A percentile compares a stretch with the other conserved stretches of the same genome.
Conservation (phyloP, 345 rosid genomes). For the Toxicodendron radicans region DNA sequence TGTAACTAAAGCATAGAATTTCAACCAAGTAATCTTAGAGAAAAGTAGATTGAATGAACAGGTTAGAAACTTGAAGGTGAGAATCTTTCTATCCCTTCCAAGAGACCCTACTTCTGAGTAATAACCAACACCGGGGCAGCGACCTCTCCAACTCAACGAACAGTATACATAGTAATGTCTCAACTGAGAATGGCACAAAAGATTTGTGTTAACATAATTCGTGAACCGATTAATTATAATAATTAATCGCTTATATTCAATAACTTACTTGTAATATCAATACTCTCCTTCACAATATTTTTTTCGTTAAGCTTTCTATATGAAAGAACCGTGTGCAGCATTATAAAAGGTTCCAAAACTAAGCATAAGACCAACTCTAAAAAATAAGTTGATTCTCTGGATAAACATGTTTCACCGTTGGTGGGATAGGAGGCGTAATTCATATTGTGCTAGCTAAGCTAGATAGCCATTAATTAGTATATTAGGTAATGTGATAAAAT, state of each 20-base stretch:
- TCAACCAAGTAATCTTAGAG: too few relatives aligned
- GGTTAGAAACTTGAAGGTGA: neutral
- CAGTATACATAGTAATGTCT: neutral
- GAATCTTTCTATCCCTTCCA: neutral
- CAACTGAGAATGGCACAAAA: too few relatives aligned
- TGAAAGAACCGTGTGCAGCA: too few relatives aligned
- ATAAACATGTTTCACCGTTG: too few relatives aligned
- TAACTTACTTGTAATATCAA: too few relatives aligned
- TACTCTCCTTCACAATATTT: neutral
- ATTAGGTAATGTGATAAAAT: neutral
- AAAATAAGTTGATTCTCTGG: neutral
- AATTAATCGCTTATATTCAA: too few relatives aligned
- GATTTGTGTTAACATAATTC: too few relatives aligned
- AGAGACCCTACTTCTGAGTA: too few relatives aligned
- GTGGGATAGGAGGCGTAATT: neutral
- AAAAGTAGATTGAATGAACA: too few relatives aligned
- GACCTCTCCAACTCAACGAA: neutral
- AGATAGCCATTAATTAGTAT: conserved; percentile 8
- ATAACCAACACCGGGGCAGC: neutral
- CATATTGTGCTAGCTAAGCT: neutral
- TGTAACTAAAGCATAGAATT: too few relatives aligned
- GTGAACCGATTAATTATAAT: too few relatives aligned
- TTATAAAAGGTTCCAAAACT: neutral
- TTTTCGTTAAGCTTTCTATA: too few relatives aligned
- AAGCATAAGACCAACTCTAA: neutral